These are phyloP conservation scores for Naganishia vishniacii DNA, from an alignment of 768 basidiomycete genomes.

Conservation along the genomic window DNA sequence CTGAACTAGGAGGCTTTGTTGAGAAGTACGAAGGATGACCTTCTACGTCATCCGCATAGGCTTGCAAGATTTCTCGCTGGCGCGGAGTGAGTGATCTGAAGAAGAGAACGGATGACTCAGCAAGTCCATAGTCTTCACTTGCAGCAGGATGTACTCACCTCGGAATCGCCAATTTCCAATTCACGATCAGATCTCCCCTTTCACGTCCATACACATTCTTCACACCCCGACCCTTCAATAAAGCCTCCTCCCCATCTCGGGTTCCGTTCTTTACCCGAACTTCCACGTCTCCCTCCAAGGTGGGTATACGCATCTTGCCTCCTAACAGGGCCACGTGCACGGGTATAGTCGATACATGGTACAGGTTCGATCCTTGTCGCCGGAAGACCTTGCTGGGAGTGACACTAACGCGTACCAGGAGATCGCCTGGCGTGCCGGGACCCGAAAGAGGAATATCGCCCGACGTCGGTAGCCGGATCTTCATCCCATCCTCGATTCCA, in stretches of 20 bases:
- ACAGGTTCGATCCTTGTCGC: conserved; percentile 84
- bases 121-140: neutral
- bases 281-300: conserved; percentile 90
- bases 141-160: conserved; percentile 57
- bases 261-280: conserved; percentile 87
- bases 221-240: conserved; percentile 80
- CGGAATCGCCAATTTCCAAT: conserved; percentile 80
- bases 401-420: conserved; percentile 80
- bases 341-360: conserved; percentile 83
- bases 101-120: conserved; percentile 11
- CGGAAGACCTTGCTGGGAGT: conserved; percentile 75
- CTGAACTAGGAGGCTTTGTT: conserved; percentile 17
- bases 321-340: conserved; percentile 89
- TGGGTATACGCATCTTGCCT: conserved; percentile 84
- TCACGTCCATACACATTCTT: conserved; percentile 43
- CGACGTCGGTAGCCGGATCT: conserved; percentile 67
- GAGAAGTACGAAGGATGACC: conserved; percentile 53
- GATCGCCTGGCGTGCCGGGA: conserved; percentile 72
- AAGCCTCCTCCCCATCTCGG: conserved; percentile 95
- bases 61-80: conserved; percentile 80
- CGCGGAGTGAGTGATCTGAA: conserved; percentile 70
- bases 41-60: conserved; percentile 89
- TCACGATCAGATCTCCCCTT: conserved; percentile 73
- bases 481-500: conserved; percentile 92
- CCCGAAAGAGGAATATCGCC: conserved; percentile 80